Base-by-base conservation (phyloP, 1,139 yeast genomes). In the Scheffersomyces stambukii region DNA sequence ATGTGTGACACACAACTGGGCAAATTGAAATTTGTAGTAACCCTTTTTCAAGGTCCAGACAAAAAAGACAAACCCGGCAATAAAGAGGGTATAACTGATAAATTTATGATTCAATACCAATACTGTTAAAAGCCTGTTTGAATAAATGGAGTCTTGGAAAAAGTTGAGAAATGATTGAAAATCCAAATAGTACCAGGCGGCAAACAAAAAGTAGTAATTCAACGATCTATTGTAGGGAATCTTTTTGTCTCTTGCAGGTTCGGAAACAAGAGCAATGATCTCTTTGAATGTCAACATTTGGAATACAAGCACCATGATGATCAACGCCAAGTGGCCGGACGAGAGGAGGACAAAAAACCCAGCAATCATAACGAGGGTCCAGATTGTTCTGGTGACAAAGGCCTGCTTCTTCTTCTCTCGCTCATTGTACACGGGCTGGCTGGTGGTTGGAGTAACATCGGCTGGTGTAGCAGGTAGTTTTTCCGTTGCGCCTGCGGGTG, bases 341-440 rank as follows among this genome's bases (percentile, higher is more conserved):
- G 85, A 79, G 29, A 91, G 63, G 16, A 82, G 67, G 16, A 70
- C 57, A 42, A 88, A 74, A 56, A 91, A 84, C 7, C 77, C 78
- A 13, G 66, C 60, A 41, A 91, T 81, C 97, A 91, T 89, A 16
- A 91, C 88, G 46, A 91, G 56, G 0, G 97, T 83, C 97, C 97
- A 91, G 29, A 83, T 67, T n/a, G 97, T 82, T 45, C 99, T 75
- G 21, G 89, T 85, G 31, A 86, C 55, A 50, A 91, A 88, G 26
- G 88, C 84, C 57, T 79, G 91, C 44, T 78, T 80, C 60, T 84
- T 85, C 60, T 77, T 78, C 43, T 77, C 81, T 30, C 50, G 52
- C 23, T 40, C 44, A 30, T 40, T 40, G 8, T 32, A 33, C 10
- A 38, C 41, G 8, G 27, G 32, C 7, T 27, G 28, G 11, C 10